Evolutionary conservation across 805 yeast genomes (phyloP).

Genomic region (Lachancea waltii): DNA sequence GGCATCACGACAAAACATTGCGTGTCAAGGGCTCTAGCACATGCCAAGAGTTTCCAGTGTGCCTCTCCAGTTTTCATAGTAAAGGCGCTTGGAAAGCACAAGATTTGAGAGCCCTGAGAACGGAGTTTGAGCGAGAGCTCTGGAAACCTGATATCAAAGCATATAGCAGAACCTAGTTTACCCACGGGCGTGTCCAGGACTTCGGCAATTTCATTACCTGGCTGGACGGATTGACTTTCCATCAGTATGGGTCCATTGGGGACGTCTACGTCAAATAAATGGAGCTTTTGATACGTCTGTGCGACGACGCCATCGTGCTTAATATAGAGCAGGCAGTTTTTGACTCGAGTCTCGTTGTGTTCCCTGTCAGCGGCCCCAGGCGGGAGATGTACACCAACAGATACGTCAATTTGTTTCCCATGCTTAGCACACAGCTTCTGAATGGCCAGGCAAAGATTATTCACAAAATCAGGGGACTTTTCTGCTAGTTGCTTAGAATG

Average conservation of each 20-base stretch:
- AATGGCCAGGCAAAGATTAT: slow-evolving; percentile 42
- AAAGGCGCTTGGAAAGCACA: slow-evolving; percentile 88
- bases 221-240: slow-evolving; percentile 75
- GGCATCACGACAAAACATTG: slow-evolving; percentile 86
- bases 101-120: slow-evolving; percentile 62
- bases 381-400: slow-evolving; percentile 89
- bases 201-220: slow-evolving; percentile 50
- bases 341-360: slow-evolving; percentile 40
- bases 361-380: slow-evolving; percentile 28
- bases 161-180: slow-evolving; percentile 64
- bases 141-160: slow-evolving; percentile 86
- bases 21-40: slow-evolving; percentile 81
- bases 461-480: slow-evolving; percentile 39
- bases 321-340: slow-evolving; percentile 71
- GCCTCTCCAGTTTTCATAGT: slow-evolving; percentile 86
- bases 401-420: slow-evolving; percentile 50
- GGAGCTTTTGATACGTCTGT: slow-evolving; percentile 76
- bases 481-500: slow-evolving; percentile 60
- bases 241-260: slow-evolving; percentile 70
- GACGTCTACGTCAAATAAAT: slow-evolving; percentile 82
- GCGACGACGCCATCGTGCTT: slow-evolving; percentile 55
- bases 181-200: slow-evolving; percentile 60
- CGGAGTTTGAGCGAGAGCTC: slow-evolving; percentile 65
- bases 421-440: slow-evolving; percentile 30
- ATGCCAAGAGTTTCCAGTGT: slow-evolving; percentile 79